Evolutionary conservation across 495 filamentous ascomycete genomes (phyloP), one percentile per base, ranked within the genome.

Genomic region (Penicillium flavigenum): DNA sequence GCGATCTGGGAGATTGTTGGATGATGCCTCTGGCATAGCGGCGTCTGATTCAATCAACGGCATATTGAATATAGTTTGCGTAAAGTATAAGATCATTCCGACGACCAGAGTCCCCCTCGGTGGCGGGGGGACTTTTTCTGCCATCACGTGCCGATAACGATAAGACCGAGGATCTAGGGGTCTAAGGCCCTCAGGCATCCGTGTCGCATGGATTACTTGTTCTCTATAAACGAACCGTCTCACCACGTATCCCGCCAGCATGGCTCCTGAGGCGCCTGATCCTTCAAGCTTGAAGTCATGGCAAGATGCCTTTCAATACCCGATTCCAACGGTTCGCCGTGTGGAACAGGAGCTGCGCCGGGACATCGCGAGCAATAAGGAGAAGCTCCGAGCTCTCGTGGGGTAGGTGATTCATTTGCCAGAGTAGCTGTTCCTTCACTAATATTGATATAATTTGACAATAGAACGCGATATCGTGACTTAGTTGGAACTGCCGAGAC

Each of bases 401-500:
- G 95, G 94, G 88, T 88, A 77, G 59, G 80, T 58, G 26, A 27
- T 53, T 52, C 24, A 46, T 45, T 48, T 27, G 36, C 10, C 7
- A 6, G 2, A 43, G 22, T 19, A 20, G n/a, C 27, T 53, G 39
- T 4, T 10, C 9, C 4, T 7, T 4, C 2, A 44, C 65, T 67
- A 62, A 70, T 29, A 22, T 20, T 45, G 41, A 39, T 56, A 26
- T 49, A 4, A 27, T 36, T 19, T 1, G 6, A 11, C 29, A 2
- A 12, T 63, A 88, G 86, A n/a, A 89, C 83, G 55, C 88, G 90
- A 69, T 98, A 98, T 72, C 85, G 94, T 66, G 90, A 96, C 60
- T 84, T 98, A 11, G 85, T 98, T 19, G 89, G 89, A 46, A 97
- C 95, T 1, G 94, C 94, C 29, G 92, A 96, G 67, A 83, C 86